A percentile compares a stretch with the other conserved stretches of the same genome.
phyloP scores from a whole-genome alignment of 306 rosid species.

The Sesbania bispinosa region DNA sequence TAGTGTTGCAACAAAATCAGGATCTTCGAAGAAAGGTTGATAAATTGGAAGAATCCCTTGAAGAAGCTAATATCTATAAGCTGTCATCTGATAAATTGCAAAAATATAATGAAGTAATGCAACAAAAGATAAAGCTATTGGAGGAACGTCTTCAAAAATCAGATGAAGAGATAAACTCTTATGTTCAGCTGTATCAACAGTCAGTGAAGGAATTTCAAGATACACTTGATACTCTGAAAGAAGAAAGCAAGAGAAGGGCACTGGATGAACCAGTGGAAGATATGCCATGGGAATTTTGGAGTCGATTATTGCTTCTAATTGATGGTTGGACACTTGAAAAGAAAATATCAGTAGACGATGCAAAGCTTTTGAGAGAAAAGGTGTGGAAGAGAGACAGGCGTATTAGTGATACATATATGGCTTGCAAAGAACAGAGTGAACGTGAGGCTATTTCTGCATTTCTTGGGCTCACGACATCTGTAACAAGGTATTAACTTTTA shows the following conservation, averaged over 20 bases:
- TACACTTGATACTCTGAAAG: constrained; percentile 58
- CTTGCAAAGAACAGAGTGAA: constrained; percentile 60
- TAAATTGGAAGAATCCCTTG: constrained; percentile 74
- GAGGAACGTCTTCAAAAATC: constrained; percentile 82
- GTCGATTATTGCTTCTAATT: constrained; percentile 68
- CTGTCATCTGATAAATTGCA: constrained; percentile 74
- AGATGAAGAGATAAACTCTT: constrained; percentile 77
- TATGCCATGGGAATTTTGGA: constrained; percentile 97
- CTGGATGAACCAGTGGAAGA: constrained; percentile 70
- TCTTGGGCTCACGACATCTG: constrained; percentile 60
- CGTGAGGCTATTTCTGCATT: constrained; percentile 61
- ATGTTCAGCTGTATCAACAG: constrained; percentile 77
- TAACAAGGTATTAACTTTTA: constrained; percentile 52
- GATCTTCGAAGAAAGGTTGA: constrained; percentile 76
- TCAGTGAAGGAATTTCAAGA: constrained; percentile 84
- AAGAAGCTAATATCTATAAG: constrained; percentile 60
- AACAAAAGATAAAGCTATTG: constrained; percentile 66
- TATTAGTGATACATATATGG: constrained; percentile 58
- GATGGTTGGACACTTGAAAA: constrained; percentile 94
- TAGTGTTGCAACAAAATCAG: constrained; percentile 73
- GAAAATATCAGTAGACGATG: constrained; percentile 66
- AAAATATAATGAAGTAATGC: constrained; percentile 63
- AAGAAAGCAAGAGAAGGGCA: constrained; percentile 69
- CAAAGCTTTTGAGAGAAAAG: constrained; percentile 71
- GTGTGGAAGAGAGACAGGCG: constrained; percentile 72